Base-by-base conservation (phyloP, 139 green algal genomes). In the Coelastrella sp. region DNA sequence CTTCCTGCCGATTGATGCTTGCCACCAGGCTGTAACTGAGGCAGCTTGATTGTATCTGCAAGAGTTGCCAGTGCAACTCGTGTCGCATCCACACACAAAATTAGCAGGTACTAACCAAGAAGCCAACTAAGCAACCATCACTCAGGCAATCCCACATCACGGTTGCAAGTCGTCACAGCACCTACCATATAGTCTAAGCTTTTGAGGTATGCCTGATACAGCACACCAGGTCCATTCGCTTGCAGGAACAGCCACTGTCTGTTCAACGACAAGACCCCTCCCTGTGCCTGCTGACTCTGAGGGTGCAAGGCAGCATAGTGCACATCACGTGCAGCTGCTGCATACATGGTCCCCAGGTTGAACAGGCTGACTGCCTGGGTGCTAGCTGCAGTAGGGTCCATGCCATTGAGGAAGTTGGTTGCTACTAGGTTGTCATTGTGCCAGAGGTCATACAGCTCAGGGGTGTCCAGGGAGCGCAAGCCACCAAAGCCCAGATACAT, bases 401-500 rank as follows among this genome's bases (percentile, higher is more conserved):
- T 16, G 6, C 61, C 61, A 32, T 86, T 13, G 59, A 47, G 11
- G 77, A 86, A 91, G 5, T 60, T 7, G 4, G 71, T 76, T 3
- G 58, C n/a, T 10, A 23, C 19, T 10, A 88, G n/a, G 17, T 56
- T 23, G 11, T 71, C 66, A 8, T 88, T 20, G 32, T 94, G 80
- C 89, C 92, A 94, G 58, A 94, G 65, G 2, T 77, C 7, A 54
- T 88, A 79, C 17, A 94, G 80, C 16, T 80, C 11, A 3, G 54
- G 8, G 13, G 65, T 57, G 16, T 88, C 77, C 8, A 91, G 19
- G 59, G 32, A n/a, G 19, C 90, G 90, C 87, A 94, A 84, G 60
- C 85, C 78, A 60, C 84, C 82, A 71, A 94, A 94, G 61, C 92
- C 90, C 73, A 94, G 88, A 87, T 94, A 94, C 22, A 93, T 71